These are phyloP conservation scores for Nicotiana tomentosiformis DNA, from an alignment of 257 asterid species.

Conservation along the genomic window DNA sequence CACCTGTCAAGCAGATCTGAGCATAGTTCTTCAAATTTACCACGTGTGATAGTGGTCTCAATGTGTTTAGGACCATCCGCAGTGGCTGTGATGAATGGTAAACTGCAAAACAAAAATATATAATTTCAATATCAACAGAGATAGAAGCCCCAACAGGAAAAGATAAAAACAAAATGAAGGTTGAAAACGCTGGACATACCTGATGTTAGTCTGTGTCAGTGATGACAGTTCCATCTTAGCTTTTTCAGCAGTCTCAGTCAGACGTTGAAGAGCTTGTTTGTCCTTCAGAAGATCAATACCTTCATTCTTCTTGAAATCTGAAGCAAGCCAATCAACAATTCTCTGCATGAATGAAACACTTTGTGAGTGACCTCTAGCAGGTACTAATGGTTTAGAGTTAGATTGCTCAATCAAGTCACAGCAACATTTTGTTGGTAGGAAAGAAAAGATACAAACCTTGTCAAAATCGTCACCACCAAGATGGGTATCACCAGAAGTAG, in stretches of 20 bases:
- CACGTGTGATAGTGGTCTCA: constrained; percentile 87
- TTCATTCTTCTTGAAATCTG: constrained; percentile 71
- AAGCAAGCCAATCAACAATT: constrained; percentile 93
- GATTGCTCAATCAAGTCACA: background rate
- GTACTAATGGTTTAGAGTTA: background rate
- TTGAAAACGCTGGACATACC: constrained; percentile 28
- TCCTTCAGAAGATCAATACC: constrained; percentile 92
- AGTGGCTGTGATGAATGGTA: constrained; percentile 98
- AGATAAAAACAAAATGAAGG: background rate
- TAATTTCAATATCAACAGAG: background rate
- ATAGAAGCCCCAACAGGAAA: constrained; percentile 3
- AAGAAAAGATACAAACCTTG: constrained; percentile 39
- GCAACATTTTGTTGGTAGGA: background rate
- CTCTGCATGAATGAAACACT: constrained; percentile 42
- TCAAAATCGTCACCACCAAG: constrained; percentile 99
- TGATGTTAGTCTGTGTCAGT: constrained; percentile 79
- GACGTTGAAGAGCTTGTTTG: constrained; percentile 98
- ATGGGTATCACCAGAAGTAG: constrained; percentile 96
- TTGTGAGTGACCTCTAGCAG: background rate
- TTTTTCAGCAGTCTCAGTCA: constrained; percentile 96
- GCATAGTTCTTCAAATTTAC: constrained; percentile 89
- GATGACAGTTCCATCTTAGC: constrained; percentile 98
- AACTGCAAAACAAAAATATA: constrained; percentile 33
- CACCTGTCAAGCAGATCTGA: constrained; percentile 94
- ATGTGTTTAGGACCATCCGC: constrained; percentile 99